Conservation (phyloP, 2,329 filamentous ascomycete species). For the Fusarium fujikuroi region DNA sequence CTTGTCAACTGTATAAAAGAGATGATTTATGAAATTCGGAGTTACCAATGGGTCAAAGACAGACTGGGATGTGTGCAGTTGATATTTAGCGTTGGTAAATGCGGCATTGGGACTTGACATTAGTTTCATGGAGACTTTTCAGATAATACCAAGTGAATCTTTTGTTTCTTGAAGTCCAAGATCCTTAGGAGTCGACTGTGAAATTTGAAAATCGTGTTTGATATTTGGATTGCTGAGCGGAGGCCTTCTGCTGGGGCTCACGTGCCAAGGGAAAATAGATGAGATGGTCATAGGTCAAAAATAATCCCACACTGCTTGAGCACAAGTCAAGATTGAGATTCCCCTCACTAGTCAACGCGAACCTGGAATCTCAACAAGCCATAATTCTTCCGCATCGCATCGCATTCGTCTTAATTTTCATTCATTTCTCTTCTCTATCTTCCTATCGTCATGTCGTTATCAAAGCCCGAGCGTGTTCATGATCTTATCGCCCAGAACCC, state of each 20-base stretch:
- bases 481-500: constrained; percentile 40
- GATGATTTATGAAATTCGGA: background rate
- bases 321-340: background rate
- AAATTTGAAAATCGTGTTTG: background rate
- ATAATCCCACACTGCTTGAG: background rate
- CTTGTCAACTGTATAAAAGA: constrained; percentile 9
- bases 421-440: background rate
- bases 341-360: background rate
- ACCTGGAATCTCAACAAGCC: background rate
- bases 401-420: background rate
- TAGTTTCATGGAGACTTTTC: too few relatives aligned
- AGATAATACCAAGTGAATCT: background rate
- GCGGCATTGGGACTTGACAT: background rate
- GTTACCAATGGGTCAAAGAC: background rate
- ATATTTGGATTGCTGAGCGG: background rate
- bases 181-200: background rate
- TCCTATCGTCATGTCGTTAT: constrained; percentile 3
- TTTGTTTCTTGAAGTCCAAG: fast-evolving
- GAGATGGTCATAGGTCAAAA: constrained; percentile 7
- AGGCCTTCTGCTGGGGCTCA: constrained; percentile 6
- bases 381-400: background rate
- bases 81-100: background rate
- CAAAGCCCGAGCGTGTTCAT: constrained; percentile 10
- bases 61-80: background rate
- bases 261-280: constrained; percentile 9